These are phyloP conservation scores for Sphaerosporella brunnea DNA, from an alignment of 495 filamentous ascomycete species.

Conservation along the genomic window DNA sequence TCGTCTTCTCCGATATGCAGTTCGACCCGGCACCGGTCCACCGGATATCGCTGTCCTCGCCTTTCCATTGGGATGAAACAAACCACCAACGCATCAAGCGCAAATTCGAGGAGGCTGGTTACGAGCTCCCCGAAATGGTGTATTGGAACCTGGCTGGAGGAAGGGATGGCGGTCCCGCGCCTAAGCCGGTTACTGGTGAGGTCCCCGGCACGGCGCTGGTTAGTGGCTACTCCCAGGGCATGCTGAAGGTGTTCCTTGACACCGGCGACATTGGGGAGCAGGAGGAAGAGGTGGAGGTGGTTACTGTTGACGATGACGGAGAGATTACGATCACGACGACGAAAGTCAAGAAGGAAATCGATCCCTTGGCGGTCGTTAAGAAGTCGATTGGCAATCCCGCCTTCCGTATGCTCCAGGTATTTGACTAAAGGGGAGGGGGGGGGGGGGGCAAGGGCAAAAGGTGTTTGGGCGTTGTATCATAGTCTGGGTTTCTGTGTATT, in stretches of 20 bases:
- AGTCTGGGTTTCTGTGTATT: too few relatives aligned
- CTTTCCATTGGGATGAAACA: too few relatives aligned
- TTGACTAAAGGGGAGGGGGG: constrained; percentile 12
- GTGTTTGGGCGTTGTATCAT: too few relatives aligned
- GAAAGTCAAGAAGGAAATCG: constrained; percentile 20
- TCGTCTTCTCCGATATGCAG: constrained; percentile 35
- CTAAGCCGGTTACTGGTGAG: constrained; percentile 29
- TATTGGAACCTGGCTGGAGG: constrained; percentile 35
- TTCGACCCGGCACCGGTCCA: constrained; percentile 26
- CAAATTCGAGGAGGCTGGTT: constrained; percentile 29
- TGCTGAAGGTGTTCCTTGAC: constrained; percentile 35
- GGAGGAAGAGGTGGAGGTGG: constrained; percentile 23
- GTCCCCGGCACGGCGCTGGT: constrained; percentile 29
- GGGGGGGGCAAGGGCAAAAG: too few relatives aligned
- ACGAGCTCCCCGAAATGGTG: constrained; percentile 33
- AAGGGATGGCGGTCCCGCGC: too few relatives aligned
- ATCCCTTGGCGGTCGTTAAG: constrained; percentile 29
- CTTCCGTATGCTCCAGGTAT: constrained; percentile 31
- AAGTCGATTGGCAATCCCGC: constrained; percentile 30
- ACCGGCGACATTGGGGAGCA: constrained; percentile 28
- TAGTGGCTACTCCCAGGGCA: constrained; percentile 32
- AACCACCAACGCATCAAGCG: constrained; percentile 30
- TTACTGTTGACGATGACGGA: constrained; percentile 17
- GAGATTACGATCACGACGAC: constrained; percentile 15
- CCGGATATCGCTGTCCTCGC: too few relatives aligned